These are phyloP conservation scores for Vigna mungo DNA, from an alignment of 306 rosid genomes.

Conservation along the genomic window DNA sequence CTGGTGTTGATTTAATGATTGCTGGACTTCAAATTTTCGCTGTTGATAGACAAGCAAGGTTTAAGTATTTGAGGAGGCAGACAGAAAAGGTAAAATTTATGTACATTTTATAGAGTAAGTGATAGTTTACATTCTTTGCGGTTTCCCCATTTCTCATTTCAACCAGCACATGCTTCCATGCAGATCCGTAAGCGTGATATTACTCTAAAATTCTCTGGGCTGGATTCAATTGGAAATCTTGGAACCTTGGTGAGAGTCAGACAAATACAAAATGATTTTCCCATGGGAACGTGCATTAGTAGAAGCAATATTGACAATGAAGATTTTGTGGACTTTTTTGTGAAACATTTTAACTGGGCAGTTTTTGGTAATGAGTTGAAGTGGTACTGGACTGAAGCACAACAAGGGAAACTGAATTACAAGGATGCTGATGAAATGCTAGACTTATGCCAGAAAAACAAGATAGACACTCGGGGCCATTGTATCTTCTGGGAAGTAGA, in stretches of 20 bases:
- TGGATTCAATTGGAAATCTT: conserved; percentile 42
- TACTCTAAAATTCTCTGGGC: conserved; percentile 74
- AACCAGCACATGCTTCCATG: conserved; percentile 36
- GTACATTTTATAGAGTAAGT: not conserved
- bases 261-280: conserved; percentile 73
- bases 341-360: conserved; percentile 91
- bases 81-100: conserved; percentile 73
- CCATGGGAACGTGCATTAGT: conserved; percentile 83
- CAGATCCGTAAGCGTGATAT: conserved; percentile 91
- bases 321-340: conserved; percentile 79
- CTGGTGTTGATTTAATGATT: conserved; percentile 83
- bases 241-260: conserved; percentile 66
- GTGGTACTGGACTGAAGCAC: conserved; percentile 96
- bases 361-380: conserved; percentile 95
- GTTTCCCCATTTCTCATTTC: conserved; percentile 10
- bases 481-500: conserved; percentile 97
- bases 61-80: conserved; percentile 65
- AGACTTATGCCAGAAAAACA: conserved; percentile 66
- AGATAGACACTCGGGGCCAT: conserved; percentile 79
- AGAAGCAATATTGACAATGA: conserved; percentile 90
- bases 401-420: conserved; percentile 79
- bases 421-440: conserved; percentile 86
- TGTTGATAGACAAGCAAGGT: conserved; percentile 82
- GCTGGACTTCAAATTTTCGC: conserved; percentile 95
- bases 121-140: not conserved